A percentile compares a stretch with the other conserved stretches of the same genome.
These are phyloP conservation scores for Saksenaea oblongispora DNA, from an alignment of 371 early-diverging fungal genomes.

Conservation along the genomic window DNA sequence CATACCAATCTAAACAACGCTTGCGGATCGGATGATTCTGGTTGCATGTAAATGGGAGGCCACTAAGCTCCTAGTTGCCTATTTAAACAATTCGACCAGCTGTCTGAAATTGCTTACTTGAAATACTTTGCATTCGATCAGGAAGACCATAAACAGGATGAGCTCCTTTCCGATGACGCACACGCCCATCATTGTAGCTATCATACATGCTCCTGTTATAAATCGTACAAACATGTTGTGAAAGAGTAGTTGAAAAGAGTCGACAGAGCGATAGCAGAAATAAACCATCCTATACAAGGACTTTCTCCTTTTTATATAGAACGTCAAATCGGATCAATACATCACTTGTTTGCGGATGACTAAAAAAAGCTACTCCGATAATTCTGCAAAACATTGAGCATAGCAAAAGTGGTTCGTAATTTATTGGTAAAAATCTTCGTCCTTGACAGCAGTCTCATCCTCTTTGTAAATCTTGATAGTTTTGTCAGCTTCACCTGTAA, in stretches of 20 bases:
- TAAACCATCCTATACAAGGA: not conserved
- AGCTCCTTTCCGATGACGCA: not conserved
- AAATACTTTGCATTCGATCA: constrained; percentile 22
- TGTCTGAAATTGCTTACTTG: constrained; percentile 11
- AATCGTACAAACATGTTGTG: not conserved
- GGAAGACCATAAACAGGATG: constrained; percentile 3
- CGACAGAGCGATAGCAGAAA: not conserved
- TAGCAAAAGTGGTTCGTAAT: not conserved
- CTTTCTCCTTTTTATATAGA: not conserved
- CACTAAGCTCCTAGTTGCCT: constrained; percentile 6
- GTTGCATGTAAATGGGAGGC: not conserved
- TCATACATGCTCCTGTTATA: not conserved
- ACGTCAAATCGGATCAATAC: no score
- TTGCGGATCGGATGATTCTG: not conserved
- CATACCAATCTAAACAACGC: not conserved
- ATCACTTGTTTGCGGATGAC: no score
- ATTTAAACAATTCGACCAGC: not conserved
- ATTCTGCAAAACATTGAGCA: no score
- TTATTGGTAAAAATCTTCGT: constrained; percentile 41
- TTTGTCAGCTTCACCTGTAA: constrained; percentile 98
- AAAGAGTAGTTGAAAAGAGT: not conserved
- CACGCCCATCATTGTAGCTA: not conserved
- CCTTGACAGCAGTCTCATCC: constrained; percentile 63
- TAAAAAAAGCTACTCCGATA: no score
- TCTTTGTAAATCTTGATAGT: constrained; percentile 97